Evolutionary conservation across 2,329 filamentous ascomycete species (phyloP).

Genomic region (Alternaria sp.): DNA sequence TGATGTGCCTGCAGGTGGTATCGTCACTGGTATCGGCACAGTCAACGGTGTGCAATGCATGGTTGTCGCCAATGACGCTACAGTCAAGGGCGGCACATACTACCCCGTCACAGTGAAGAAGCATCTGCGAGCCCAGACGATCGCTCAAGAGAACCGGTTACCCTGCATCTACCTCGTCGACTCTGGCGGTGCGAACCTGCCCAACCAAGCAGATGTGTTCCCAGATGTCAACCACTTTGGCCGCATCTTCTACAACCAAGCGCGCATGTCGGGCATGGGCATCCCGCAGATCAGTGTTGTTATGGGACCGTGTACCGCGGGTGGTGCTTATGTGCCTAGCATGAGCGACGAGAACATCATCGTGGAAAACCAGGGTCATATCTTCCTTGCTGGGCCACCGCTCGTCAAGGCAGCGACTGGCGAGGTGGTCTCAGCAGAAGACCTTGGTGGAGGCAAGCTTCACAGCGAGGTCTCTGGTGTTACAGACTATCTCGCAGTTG

Average conservation of each 20-base stretch:
- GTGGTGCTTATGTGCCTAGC: conserved; percentile 92
- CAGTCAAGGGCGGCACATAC: conserved; percentile 96
- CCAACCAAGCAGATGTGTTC: conserved; percentile 94
- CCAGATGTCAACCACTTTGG: conserved; percentile 95
- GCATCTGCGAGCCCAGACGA: conserved; percentile 88
- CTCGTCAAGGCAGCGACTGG: conserved; percentile 96
- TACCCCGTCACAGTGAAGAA: conserved; percentile 98
- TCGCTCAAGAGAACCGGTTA: conserved; percentile 83
- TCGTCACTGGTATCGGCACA: conserved; percentile 89
- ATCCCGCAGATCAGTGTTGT: conserved; percentile 95
- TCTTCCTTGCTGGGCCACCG: conserved; percentile 93
- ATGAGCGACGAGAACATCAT: conserved; percentile 99
- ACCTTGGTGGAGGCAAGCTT: conserved; percentile 86
- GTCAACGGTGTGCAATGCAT: conserved; percentile 91
- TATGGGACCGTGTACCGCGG: conserved; percentile 96
- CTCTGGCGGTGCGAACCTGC: conserved; percentile 92
- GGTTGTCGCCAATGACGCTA: conserved; percentile 94
- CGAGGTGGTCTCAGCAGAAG: conserved; percentile 87
- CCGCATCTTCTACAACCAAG: conserved; percentile 98
- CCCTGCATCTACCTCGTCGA: conserved; percentile 95
- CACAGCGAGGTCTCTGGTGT: conserved; percentile 92
- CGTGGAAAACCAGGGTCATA: conserved; percentile 92
- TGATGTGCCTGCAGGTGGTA: conserved; percentile 86
- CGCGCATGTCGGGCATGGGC: conserved; percentile 84
- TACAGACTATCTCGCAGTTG: conserved; percentile 91